Percentiles rank a stretch among this genome's conserved stretches.
Evolutionary conservation across 768 basidiomycete species (phyloP).

Genomic region (Xerocomus potaroensis): DNA sequence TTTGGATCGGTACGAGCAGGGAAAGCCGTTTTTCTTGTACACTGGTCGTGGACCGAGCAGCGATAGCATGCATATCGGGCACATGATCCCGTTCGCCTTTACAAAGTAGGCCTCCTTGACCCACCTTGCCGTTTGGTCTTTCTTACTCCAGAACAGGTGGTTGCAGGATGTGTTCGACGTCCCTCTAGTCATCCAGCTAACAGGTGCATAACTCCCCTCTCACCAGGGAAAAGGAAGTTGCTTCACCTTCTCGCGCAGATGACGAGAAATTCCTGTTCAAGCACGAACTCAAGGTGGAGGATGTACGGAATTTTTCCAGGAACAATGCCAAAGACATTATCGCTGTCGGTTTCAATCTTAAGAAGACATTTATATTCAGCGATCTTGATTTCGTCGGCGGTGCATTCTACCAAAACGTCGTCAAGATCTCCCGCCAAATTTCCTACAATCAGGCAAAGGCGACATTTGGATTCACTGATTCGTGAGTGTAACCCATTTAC

Average conservation of each 20-base stretch:
- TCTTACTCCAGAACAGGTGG: constrained; percentile 57
- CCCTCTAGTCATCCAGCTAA: constrained; percentile 92
- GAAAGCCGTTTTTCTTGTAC: constrained; percentile 97
- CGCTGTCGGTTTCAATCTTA: constrained; percentile 86
- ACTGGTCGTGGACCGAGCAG: constrained; percentile 96
- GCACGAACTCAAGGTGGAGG: constrained; percentile 85
- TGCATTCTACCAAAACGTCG: constrained; percentile 90
- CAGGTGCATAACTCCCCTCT: constrained; percentile 48
- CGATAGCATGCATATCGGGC: constrained; percentile 96
- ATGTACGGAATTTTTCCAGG: constrained; percentile 75
- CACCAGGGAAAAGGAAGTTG: background rate
- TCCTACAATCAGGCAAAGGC: constrained; percentile 92
- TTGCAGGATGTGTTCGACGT: constrained; percentile 94
- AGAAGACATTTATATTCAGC: constrained; percentile 97
- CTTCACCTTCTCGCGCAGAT: constrained; percentile 43
- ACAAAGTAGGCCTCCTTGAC: constrained; percentile 66
- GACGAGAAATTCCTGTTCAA: constrained; percentile 99
- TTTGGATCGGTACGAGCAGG: constrained; percentile 91
- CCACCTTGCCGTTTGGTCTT: background rate
- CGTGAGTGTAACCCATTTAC: constrained; percentile 50
- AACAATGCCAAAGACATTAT: constrained; percentile 96
- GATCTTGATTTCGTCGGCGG: constrained; percentile 89
- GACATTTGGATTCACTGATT: constrained; percentile 95
- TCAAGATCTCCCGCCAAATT: constrained; percentile 88
- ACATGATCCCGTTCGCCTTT: constrained; percentile 96